Base-by-base conservation (phyloP, 176 grass and related monocot species). In the Oropetium thomaeum region DNA sequence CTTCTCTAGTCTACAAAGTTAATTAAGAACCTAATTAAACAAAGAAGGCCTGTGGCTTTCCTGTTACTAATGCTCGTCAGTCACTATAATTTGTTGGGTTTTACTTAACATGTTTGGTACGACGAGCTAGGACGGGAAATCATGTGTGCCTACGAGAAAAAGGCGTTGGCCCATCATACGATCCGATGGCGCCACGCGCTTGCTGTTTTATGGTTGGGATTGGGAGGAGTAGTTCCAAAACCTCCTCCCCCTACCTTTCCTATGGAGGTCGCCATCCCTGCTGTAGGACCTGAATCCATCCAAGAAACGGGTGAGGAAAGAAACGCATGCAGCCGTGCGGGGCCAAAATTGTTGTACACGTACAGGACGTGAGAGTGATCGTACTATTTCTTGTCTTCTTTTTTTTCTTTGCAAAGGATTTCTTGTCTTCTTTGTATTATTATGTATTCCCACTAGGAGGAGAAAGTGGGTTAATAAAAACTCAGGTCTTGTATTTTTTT, bases 61-160 rank as follows among this genome's bases (percentile, higher is more conserved):
- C 4, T 44, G 35, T 33, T 7, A 79, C 64, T 63, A 45, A 55
- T 63, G 73, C 58, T 33, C 23, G 38, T 69, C 64, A 42, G 27
- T 69, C 76, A 42, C 35, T 14, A 7, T 67, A 64, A 58, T 79
- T 65, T 43, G 51, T 59, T 79, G 8, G 52, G 22, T 69, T 41
- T 69, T 12, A 27, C 45, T 17, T 38, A 4, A 17, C 44, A 4
- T 75, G 63, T 57, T 79, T 43, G 76, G 64, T 68, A 33, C 63
- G 64, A 67, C 29, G 32, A 29, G n/a, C n/a, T n/a, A n/a, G 19
- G 17, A 68, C 30, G 9, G 58, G 63, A 58, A 71, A 48, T 70
- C 65, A 70, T 26, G 55, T 26, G 65, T 49, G 66, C 65, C 58
- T 53, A 73, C 45, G 43, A 30, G 47, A 71, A 73, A 73, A 73